Base-by-base conservation (phyloP, 495 filamentous ascomycete genomes). In the Jackrogersella multiformis region DNA sequence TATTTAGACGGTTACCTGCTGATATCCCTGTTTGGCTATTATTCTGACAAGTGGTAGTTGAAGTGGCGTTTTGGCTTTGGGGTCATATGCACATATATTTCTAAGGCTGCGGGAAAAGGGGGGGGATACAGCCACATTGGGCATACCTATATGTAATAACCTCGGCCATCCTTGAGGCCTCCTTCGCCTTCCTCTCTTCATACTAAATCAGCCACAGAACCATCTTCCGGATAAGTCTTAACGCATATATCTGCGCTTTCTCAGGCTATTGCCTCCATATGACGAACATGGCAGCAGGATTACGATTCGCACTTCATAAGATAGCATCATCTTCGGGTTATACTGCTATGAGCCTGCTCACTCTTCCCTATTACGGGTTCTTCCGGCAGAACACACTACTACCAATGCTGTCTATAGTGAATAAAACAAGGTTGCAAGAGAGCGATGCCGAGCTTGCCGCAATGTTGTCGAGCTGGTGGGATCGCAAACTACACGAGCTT, bases 401-500 rank as follows among this genome's bases (percentile, higher is more conserved):
- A 7, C 60, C 60, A 23, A 64, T 69, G 24, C 32, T 26, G 24
- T 13, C 60, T 12, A 64, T 69, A 26, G 55, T 51, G 12, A 59
- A 69, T 0, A 36, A 9, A 5, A 13, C 35, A 26, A 41, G 51
- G 20, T 10, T 32, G 26, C 20, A 20, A 9, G 32, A 36, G 9
- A 39, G n/a, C 41, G 20, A 53, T n/a, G 21, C 3, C 21, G 32
- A 69, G 16, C 48, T 57, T 9, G 20, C 60, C n/a, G 12, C 42
- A 4, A 62, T 59, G 46, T 32, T 69, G 15, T 32, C 61, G 35
- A 39, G 66, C 68, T 72, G 77, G 75, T 56, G 59, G 24, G 64
- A 57, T n/a, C 61, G 66, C 36, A 76, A 74, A 45, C 55, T 73
- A 18, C 45, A 64, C 23, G 72, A 76, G 51, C 36, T 76, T n/a